Evolutionary conservation across 1,139 yeast species (phyloP).

Genomic region (Sugiyamaella japonica): DNA sequence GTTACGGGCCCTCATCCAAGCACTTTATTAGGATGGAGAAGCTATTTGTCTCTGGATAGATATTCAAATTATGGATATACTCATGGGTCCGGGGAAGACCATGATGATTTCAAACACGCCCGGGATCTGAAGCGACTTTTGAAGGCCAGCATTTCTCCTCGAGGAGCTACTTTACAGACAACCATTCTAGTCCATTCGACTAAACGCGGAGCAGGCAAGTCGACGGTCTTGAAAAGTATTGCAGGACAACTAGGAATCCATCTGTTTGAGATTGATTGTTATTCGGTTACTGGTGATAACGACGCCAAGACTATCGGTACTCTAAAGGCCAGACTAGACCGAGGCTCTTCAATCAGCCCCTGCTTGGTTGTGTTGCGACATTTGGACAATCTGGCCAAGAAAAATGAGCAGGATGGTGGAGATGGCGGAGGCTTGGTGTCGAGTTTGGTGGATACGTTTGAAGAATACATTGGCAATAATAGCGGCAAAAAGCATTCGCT

Average conservation of each 20-base stretch:
- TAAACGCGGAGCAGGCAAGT: slow-evolving; percentile 78
- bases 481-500: slow-evolving; percentile 38
- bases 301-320: slow-evolving; percentile 80
- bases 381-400: slow-evolving; percentile 69
- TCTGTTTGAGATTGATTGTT: slow-evolving; percentile 68
- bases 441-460: slow-evolving; percentile 59
- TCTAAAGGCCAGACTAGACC: slow-evolving; percentile 73
- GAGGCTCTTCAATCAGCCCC: slow-evolving; percentile 48
- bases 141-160: slow-evolving; percentile 39
- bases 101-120: slow-evolving; percentile 49
- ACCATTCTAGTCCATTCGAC: slow-evolving; percentile 67
- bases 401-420: slow-evolving; percentile 61
- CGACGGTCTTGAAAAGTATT: slow-evolving; percentile 57
- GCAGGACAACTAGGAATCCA: slow-evolving; percentile 66
- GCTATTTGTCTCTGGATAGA: slow-evolving; percentile 46
- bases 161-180: slow-evolving; percentile 50
- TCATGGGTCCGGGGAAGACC: neutral
- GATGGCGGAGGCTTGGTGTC: slow-evolving; percentile 58
- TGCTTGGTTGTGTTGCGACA: slow-evolving; percentile 65
- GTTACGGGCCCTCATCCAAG: slow-evolving; percentile 44
- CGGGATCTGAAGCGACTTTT: slow-evolving; percentile 46
- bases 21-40: slow-evolving; percentile 52
- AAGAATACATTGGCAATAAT: slow-evolving; percentile 46
- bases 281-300: slow-evolving; percentile 54
- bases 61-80: slow-evolving; percentile 39